Base-by-base conservation (phyloP, 1,284 basidiomycete species). In the Schizophyllum amplum region DNA sequence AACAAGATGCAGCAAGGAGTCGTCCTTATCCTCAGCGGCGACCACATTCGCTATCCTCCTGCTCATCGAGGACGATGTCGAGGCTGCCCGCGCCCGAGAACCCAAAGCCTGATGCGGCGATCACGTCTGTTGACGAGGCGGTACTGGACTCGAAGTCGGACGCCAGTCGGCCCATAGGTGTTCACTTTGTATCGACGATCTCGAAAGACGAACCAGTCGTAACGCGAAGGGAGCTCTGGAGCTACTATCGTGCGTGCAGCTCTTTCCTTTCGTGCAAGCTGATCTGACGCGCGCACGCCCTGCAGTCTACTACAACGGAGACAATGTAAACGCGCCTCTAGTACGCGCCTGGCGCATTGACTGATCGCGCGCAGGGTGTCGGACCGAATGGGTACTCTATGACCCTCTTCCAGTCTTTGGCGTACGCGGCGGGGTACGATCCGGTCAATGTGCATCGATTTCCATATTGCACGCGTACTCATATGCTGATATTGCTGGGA, bases 381-480 rank as follows among this genome's bases (percentile, higher is more conserved):
- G 61, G 59, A 7, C 59, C 61, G 0, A 61, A 58, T 42, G 58
- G 58, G 4, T 62, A 62, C 51, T 61, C 61, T 4, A 56, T 59
- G 58, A 88, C 85, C 0, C 72, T 90, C 20, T 91, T 92, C 68
- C 89, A 92, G 67, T 77, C 76, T 1, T 74, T 89, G 3, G 84
- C 84, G 0, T 83, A 75, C 1, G 66, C 77, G 1, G 87, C 88
- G 6, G 87, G 87, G 0, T 84, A 75, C 59, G 86, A 91, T 64
- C 82, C 86, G 0, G 65, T 77, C 5, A 72, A 71, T 9, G 33
- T 33, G 6, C 27, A 6, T 13, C 5, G 13, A 13, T 13, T 33
- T 23, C n/a, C n/a, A n/a, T n/a, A n/a, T n/a, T n/a, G n/a, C n/a
- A n/a, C n/a, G n/a, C n/a, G n/a, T n/a, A n/a, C n/a, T n/a, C n/a